Base-by-base conservation (phyloP, 202 grass and related monocot genomes). In the Sporobolus alterniflorus region DNA sequence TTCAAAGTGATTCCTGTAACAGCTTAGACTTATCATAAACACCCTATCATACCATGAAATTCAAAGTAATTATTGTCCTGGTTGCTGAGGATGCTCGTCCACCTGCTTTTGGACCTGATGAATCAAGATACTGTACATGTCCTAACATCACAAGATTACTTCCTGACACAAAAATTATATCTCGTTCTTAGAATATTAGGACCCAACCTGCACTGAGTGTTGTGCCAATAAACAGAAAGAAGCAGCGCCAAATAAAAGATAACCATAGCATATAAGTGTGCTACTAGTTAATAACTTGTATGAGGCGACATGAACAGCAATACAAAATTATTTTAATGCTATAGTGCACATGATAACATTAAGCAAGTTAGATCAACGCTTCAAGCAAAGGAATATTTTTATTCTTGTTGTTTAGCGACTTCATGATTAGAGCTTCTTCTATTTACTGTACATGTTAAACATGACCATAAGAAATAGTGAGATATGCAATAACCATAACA, bases 41-140 rank as follows among this genome's bases (percentile, higher is more conserved):
- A 73, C 64, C 82, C 85, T 77, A 82, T 73, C 89, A 84, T 94
- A 91, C 91, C 90, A 93, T 89, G 67, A n/a, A n/a, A n/a, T n/a
- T n/a, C n/a, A n/a, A n/a, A n/a, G n/a, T n/a, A n/a, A n/a, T n/a
- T n/a, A n/a, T 15, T 52, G 67, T 47, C 18, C 43, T 9, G 31
- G 20, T 34, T 73, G 51, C 57, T 67, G 72, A 72, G 17, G 39
- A 43, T 82, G 66, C 15, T 67, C 73, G 36, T 83, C 78, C 73
- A 74, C 73, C 61, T 78, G 32, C 41, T 80, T 84, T 67, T 50
- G 39, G 32, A 75, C 51, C 81, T 88, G 74, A 68, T 69, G 49
- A 62, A 32, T 72, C 28, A 40, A 51, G 36, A 76, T 16, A 66
- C 30, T 42, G 78, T 11, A 74, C 50, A 34, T 73, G 39, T 41